Conservation (phyloP, 331 rosid genomes). For the Pyrus hybrid region DNA sequence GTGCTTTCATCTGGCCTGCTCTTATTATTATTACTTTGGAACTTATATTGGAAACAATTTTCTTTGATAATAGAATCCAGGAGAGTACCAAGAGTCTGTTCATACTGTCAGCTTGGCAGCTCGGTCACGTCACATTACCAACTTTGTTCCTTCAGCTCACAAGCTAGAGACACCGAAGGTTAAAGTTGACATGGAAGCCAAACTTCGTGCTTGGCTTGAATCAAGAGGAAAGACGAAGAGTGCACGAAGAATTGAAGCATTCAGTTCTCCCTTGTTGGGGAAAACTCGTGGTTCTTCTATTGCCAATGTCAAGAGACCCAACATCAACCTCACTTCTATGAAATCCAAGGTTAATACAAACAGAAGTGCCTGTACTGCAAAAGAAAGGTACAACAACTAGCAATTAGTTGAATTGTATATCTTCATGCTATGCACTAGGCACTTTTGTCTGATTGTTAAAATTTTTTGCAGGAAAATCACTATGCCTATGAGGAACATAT, state of each 20-base stretch:
- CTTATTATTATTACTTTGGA: background rate
- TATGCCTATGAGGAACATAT: constrained; percentile 40
- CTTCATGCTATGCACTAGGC: background rate
- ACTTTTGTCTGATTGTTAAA: constrained; percentile 5
- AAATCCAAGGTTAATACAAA: constrained; percentile 35
- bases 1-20: background rate
- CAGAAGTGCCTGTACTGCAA: constrained; percentile 22
- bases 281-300: constrained; percentile 43
- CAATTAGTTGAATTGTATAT: background rate
- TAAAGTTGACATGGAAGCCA: constrained; percentile 85
- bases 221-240: constrained; percentile 76
- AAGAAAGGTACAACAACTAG: constrained; percentile 39
- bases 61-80: constrained; percentile 62
- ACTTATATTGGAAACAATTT: background rate
- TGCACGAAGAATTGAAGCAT: constrained; percentile 33
- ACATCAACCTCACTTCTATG: constrained; percentile 37
- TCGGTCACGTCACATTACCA: constrained; percentile 73
- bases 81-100: constrained; percentile 90
- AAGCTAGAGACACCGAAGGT: constrained; percentile 64
- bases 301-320: constrained; percentile 45
- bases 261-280: constrained; percentile 45
- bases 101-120: constrained; percentile 92
- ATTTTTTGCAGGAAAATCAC: constrained; percentile 41
- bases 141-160: constrained; percentile 49
- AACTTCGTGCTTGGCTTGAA: constrained; percentile 76